Conservation (phyloP, 1,284 basidiomycete genomes). For the Fomitopsis betulina region DNA sequence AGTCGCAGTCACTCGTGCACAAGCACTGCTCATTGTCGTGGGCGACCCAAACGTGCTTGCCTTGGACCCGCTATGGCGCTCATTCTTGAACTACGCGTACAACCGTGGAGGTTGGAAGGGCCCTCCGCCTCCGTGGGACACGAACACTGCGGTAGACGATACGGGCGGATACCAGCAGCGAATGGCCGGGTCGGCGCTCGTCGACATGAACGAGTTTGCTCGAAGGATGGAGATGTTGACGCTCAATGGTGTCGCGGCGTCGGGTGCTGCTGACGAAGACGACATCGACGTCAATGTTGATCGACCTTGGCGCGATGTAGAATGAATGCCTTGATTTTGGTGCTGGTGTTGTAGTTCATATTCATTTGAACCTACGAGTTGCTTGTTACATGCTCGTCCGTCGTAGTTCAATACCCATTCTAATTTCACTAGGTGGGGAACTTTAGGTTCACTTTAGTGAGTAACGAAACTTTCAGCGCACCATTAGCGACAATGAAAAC, state of each 20-base stretch:
- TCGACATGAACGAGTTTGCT: slow-evolving; percentile 50
- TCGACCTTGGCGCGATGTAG: slow-evolving; percentile 45
- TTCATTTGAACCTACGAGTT: no score
- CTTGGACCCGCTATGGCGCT: slow-evolving; percentile 53
- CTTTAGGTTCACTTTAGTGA: no score
- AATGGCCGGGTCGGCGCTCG: slow-evolving; percentile 22
- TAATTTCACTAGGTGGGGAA: no score
- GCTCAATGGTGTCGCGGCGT: slow-evolving; percentile 30
- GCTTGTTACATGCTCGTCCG: no score
- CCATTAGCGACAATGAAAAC: no score
- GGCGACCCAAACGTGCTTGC: slow-evolving; percentile 51
- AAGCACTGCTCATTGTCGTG: slow-evolving; percentile 50
- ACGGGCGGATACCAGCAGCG: slow-evolving; percentile 22
- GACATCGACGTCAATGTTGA: slow-evolving; percentile 43
- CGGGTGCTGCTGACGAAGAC: slow-evolving; percentile 24
- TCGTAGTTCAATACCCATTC: no score
- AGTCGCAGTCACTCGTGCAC: slow-evolving; percentile 56
- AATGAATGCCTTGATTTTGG: slow-evolving; percentile 12
- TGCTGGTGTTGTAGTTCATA: background rate
- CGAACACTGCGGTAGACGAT: slow-evolving; percentile 22
- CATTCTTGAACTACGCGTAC: slow-evolving; percentile 48
- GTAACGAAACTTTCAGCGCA: no score
- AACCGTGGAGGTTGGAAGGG: slow-evolving; percentile 48
- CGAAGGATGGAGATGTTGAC: slow-evolving; percentile 41
- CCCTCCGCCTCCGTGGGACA: slow-evolving; percentile 41